Base-by-base conservation (phyloP, 73 alveolate genomes). In the Paramecium sexaurelia region DNA sequence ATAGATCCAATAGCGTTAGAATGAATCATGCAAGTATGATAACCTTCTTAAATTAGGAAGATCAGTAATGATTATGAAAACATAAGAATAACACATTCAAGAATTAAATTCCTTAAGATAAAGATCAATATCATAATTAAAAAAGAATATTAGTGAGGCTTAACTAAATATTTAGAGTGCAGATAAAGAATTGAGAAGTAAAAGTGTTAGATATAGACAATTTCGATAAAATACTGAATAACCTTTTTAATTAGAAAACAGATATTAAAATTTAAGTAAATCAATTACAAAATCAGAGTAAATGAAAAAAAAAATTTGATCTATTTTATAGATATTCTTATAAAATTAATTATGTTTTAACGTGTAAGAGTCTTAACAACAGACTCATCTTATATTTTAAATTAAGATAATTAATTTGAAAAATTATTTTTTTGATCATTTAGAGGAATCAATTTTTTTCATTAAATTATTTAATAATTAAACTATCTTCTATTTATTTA, bases 1-100 rank as follows among this genome's bases (percentile, higher is more conserved):
- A 71, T 71, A 33, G 86, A 37, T 33, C 83, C 6, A 61, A 61
- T 61, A 61, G 83, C 7, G 83, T 24, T 7, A 61, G 83, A 61
- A 61, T 61, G 47, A 61, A 41, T 13, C 2, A 61, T 61, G 83
- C 83, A 61, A 61, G 83, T 61, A 61, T 61, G 6, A 51, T 51
- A 0, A 51, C 2, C 6, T n/a, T 15, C 8, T 51, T 51, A 51
- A 17, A 3, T 51, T 15, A 51, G 67, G 67, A 51, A 51, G 67
- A 51, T 51, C 67, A 3, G 67, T 51, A 6, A 61, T 61, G 83
- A 32, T 32, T 29, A 29, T 29, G 26, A 61, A 61, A 20, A 29
- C 83, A 26, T 10, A 61, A 32, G 83, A 61, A 61, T 24, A 61
- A 29, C 43, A 61, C 2, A 19, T 32, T 26, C 22, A 26, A 61